A percentile compares a stretch with the other conserved stretches of the same genome.
phyloP scores from a whole-genome alignment of 23 red algal genomes.

The Gracilariopsis chorda region DNA sequence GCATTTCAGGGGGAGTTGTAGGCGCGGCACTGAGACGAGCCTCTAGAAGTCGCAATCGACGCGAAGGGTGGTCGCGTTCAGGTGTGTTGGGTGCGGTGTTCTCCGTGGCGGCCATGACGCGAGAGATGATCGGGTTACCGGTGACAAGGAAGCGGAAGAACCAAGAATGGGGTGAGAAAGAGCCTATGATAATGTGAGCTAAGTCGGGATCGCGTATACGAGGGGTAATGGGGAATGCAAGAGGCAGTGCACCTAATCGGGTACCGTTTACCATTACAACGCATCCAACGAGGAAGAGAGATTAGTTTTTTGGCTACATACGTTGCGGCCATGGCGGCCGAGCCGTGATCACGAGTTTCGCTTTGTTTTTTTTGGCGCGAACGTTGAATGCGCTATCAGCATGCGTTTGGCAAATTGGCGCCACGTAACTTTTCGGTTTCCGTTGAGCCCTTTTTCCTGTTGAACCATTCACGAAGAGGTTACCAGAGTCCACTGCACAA shows the following conservation, averaged over 20 bases:
- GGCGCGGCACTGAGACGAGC: conserved; percentile 23
- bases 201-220: neutral
- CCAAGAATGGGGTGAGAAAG: neutral
- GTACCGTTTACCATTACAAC: no score
- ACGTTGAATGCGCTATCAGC: neutral
- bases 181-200: neutral
- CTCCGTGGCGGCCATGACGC: neutral
- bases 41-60: conserved; percentile 52
- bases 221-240: neutral
- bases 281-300: neutral
- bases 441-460: no score
- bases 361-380: conserved; percentile 29
- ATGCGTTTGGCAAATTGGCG: conserved; percentile 14
- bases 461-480: no score
- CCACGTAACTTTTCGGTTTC: no score
- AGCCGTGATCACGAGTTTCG: conserved; percentile 1
- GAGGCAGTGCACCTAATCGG: neutral
- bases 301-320: neutral
- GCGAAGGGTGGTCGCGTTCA: neutral
- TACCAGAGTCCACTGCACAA: no score
- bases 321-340: conserved; percentile 1
- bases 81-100: neutral
- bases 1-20: neutral
- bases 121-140: neutral
- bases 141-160: neutral